Percentiles rank a stretch among this genome's conserved stretches.
Conservation (phyloP, 306 rosid genomes). For the Cucumis cinereus region DNA sequence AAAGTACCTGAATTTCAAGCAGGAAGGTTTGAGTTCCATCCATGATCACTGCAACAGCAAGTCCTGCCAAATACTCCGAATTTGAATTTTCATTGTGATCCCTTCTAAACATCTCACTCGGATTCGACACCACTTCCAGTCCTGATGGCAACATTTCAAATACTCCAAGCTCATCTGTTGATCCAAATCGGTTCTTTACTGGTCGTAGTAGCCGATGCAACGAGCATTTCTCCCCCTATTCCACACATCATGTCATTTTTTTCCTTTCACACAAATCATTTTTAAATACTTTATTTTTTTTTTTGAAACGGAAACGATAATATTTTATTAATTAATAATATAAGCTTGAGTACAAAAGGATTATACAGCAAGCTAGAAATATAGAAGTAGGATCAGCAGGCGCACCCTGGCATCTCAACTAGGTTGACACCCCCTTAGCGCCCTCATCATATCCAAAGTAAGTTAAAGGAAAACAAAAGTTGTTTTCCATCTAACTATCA, state of each 20-base stretch:
- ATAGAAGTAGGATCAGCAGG: no score
- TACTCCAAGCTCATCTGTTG: constrained; percentile 96
- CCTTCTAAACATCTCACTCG: constrained; percentile 68
- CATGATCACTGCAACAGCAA: constrained; percentile 78
- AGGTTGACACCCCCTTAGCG: no score
- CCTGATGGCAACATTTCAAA: constrained; percentile 81
- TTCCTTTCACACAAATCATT: background rate
- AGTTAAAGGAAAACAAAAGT: no score
- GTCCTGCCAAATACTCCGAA: constrained; percentile 67
- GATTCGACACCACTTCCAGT: constrained; percentile 53
- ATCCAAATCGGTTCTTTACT: constrained; percentile 92
- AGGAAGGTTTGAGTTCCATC: constrained; percentile 88
- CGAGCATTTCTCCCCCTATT: constrained; percentile 82
- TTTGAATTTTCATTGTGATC: constrained; percentile 33
- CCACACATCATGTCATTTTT: background rate
- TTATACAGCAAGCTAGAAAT: no score
- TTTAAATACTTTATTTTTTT: background rate
- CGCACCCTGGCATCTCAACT: no score
- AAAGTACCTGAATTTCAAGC: constrained; percentile 77
- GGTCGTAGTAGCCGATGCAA: constrained; percentile 80
- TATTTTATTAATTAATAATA: no score
- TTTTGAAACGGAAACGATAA: no score
- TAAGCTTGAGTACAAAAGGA: no score
- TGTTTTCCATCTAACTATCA: no score
- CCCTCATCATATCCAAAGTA: no score